Percentiles rank a stretch among this genome's conserved stretches.
Evolutionary conservation across 179 eudicot species (phyloP).

Genomic region (Silene vulgaris): DNA sequence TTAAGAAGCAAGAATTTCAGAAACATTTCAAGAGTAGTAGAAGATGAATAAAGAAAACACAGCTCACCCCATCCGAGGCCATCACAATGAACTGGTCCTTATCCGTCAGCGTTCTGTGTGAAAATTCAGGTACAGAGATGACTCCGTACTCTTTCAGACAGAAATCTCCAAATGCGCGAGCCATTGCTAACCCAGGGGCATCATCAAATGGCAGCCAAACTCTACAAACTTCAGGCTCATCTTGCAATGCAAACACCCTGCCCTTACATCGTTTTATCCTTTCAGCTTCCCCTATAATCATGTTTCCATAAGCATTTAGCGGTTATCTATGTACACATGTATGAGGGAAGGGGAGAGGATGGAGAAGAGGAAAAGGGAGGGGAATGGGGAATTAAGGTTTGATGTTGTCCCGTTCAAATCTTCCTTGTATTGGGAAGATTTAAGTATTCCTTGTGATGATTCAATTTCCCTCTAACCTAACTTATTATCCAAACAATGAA

Average conservation of each 20-base stretch:
- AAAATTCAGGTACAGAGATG: conserved; percentile 78
- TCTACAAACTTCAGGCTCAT: conserved; percentile 93
- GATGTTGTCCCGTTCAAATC: background rate
- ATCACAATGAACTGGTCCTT: conserved; percentile 78
- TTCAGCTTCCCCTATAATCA: conserved; percentile 75
- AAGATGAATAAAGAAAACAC: background rate
- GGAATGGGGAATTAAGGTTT: background rate
- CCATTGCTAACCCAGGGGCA: conserved; percentile 99
- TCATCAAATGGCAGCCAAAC: conserved; percentile 97
- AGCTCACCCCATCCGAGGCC: conserved; percentile 95
- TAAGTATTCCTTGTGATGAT: background rate
- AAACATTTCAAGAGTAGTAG: background rate
- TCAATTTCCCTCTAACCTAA: background rate
- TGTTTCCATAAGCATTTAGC: conserved; percentile 7
- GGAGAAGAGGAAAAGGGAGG: background rate
- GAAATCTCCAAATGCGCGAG: conserved; percentile 96
- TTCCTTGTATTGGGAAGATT: background rate
- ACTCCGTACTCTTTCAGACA: conserved; percentile 95
- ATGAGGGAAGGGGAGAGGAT: background rate
- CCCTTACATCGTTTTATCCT: conserved; percentile 88
- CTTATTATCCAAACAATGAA: background rate
- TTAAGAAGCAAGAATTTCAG: conserved; percentile 8
- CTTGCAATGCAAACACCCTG: conserved; percentile 93
- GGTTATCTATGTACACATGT: background rate
- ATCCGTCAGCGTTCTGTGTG: conserved; percentile 64